Conservation (phyloP, 768 basidiomycete genomes). For the Strobilomyces confusus region DNA sequence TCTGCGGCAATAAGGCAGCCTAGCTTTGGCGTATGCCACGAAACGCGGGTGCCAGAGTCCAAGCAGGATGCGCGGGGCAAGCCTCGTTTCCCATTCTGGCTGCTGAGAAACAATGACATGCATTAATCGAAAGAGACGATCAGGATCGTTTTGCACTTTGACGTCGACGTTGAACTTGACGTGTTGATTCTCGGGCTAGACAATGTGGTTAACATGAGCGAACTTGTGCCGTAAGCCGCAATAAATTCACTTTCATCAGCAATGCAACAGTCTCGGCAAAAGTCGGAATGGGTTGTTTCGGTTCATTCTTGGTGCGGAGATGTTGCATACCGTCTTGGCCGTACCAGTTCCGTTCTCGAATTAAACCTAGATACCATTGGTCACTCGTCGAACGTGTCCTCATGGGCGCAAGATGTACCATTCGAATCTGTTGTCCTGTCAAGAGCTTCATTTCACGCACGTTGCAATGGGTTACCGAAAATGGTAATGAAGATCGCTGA, state of each 20-base stretch:
- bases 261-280: constrained; percentile 79
- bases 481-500: constrained; percentile 18
- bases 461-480: constrained; percentile 23
- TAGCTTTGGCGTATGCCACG: constrained; percentile 66
- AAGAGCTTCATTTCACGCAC: constrained; percentile 43
- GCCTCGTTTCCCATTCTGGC: constrained; percentile 64
- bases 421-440: constrained; percentile 78
- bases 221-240: constrained; percentile 7
- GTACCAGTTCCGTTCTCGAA: constrained; percentile 69
- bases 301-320: constrained; percentile 73
- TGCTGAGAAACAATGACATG: constrained; percentile 60
- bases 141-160: constrained; percentile 90
- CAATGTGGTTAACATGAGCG: constrained; percentile 3
- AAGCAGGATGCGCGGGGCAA: constrained; percentile 78
- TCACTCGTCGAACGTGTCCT: constrained; percentile 26
- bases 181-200: constrained; percentile 68
- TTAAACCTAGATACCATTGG: constrained; percentile 45
- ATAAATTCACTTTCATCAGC: constrained; percentile 63
- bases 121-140: constrained; percentile 79
- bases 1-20: constrained; percentile 78
- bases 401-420: constrained; percentile 37
- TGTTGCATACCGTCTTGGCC: constrained; percentile 71
- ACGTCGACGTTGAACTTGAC: constrained; percentile 87
- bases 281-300: constrained; percentile 85
- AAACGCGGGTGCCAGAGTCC: constrained; percentile 94